Evolutionary conservation across 768 basidiomycete genomes (phyloP), one percentile per base, ranked within the genome.

Genomic region (Pleurotus pulmonarius): DNA sequence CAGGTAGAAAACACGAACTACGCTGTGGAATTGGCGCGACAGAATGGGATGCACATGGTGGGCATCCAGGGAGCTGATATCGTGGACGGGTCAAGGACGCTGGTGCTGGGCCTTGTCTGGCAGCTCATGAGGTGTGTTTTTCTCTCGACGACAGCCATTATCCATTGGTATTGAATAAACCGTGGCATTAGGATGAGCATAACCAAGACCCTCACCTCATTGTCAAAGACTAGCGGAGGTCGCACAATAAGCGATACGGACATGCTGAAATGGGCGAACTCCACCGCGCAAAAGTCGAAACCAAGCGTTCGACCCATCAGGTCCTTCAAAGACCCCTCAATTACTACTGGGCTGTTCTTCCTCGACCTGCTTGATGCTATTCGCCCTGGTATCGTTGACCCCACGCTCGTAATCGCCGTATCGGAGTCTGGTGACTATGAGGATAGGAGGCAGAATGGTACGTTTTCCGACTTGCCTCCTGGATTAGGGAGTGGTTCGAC

Each of bases 1-100:
- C 87, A 88, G 29, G 94, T 99, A 24, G 97, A 99, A 75, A 98
- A 99, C 73, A 97, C 93, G 44, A 99, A 98, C 70, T 98, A 99
- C 65, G 87, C 76, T 6, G 88, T 98, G 43, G 97, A 98, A 45
- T 86, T 99, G 13, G 95, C 85, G 3, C 92, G 87, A 70, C 88
- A 92, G 70, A 95, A 91, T 65, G 87, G 89, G 45, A 91, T 99
- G 91, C 92, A 91, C 67, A 75, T 99, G 59, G 94, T 99, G 46
- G 95, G 96, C 5, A 98, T 98, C 59, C 97, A 99, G 68, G 97
- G 97, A 11, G 87, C 96, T 1, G 96, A 98, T 70, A 95, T 99
- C 61, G 93, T 95, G 57, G 96, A 99, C 65, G 94, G 88, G n/a
- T 78, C 77, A 49, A 90, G 87, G 73, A 98, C 95, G 3, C 77